Evolutionary conservation across 441 rosid species (phyloP), one percentile per base, ranked within the genome.

Genomic region (Pelargonium myrrhifolium): DNA sequence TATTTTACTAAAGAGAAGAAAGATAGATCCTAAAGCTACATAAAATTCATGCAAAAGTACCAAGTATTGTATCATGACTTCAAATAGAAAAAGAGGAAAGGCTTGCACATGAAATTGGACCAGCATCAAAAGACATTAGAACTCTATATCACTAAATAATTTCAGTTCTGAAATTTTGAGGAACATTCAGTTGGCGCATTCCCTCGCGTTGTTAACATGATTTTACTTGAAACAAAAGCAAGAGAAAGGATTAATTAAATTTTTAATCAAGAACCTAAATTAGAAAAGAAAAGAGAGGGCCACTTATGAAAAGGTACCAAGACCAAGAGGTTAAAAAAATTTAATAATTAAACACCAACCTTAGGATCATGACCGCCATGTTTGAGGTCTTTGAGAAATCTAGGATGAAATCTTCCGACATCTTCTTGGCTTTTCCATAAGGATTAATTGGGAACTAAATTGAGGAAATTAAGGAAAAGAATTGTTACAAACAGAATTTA

Each of bases 361-460:
- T 83, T 37, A 94, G 79, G 77, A 94, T 87, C 99, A 94, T 92
- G 74, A 94, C 86, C 0, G 97, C 98, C 94, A 92, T 88, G 68
- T 87, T 75, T 55, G 94, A 85, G 77, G 83, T 89, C 68, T 86
- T 94, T 0, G 96, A 89, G 77, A 89, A 94, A 79, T 94, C 99
- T 72, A 89, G 80, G 64, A 94, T 92, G 68, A 92, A 85, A 77
- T 94, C 99, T 79, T 94, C 99, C 0, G 98, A 93, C 99, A 94
- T 94, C 78, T 92, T 94, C 84, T 94, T 94, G 21, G 99, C 99
- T 80, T 91, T 93, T 56, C 99, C 99, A 76, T 94, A 91, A 15
- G 99, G 99, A 80, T 94, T 94, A 42, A 92, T 94, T 12, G 99
- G 97, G 11, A 79, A 78, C 99, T 93, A 85, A 72, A 51, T 51